Evolutionary conservation across 495 filamentous ascomycete species (phyloP), one percentile per base, ranked within the genome.

Genomic region (Penicillium lagena): DNA sequence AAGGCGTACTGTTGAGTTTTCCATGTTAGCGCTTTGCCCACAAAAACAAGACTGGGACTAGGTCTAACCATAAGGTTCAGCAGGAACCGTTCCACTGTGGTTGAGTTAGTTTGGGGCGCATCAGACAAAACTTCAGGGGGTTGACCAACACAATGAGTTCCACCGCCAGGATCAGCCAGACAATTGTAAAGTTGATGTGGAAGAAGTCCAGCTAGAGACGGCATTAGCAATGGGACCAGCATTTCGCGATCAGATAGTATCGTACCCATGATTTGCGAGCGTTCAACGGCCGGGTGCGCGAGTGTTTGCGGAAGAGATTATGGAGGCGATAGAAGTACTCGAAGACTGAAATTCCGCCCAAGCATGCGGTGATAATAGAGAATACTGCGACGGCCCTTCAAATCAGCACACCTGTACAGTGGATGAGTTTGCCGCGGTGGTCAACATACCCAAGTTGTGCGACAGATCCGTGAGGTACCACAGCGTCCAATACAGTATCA

Each of bases 271-370:
- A 66, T 45, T 68, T 65, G 27, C 59, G 57, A 9, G 77, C 72
- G 22, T 78, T 79, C 32, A 80, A 60, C 7, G 75, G 73, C 11
- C 78, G 69, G 31, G 76, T 74, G 28, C 64, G 67, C 12, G 73
- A 76, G 47, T 59, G 55, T 50, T 76, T 76, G 41, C 59, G 55
- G 46, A 71, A 66, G 31, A 74, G 48, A 39, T 71, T 63, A 37
- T 70, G 59, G 31, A 72, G 55, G 29, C 71, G 69, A 43, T 63
- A 72, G 52, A 68, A 64, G 49, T 74, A 83, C 55, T 83, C 80
- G n/a, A 79, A 70, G 12, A 81, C 78, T 2, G 76, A 79, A 22
- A 82, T 66, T 38, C 75, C 72, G 29, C 79, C 79, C 35, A 82
- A 60, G 13, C 70, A 59, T 0, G 66, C 71, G 1, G 79, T 83